phyloP scores from a whole-genome alignment of 176 grass and related monocot genomes.

The Rhynchospora pubera region DNA sequence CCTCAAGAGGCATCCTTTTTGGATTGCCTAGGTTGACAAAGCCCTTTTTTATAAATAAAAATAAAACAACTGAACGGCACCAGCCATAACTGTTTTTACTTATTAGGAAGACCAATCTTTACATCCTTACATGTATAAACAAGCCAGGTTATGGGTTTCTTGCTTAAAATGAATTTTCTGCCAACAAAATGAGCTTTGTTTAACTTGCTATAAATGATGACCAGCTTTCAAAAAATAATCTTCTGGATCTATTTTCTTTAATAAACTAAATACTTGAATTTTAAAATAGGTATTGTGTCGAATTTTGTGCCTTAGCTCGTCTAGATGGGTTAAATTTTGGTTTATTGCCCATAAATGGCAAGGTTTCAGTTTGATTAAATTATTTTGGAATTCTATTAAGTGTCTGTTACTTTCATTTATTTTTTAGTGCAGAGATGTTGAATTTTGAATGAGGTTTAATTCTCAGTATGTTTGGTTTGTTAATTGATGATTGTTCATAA shows the following conservation, averaged over 20 bases:
- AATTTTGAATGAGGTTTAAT: not conserved
- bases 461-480: not conserved
- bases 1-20: not conserved
- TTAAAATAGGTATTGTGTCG: not conserved
- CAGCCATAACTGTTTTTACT: not conserved
- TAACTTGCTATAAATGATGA: not conserved
- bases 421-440: not conserved
- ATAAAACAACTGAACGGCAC: not conserved
- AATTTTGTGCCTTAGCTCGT: not conserved
- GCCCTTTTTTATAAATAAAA: not conserved
- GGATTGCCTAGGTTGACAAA: not conserved
- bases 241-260: not conserved
- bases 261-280: not conserved
- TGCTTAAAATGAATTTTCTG: not conserved
- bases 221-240: not conserved
- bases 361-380: not conserved
- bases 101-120: not conserved
- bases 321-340: not conserved
- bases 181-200: not conserved
- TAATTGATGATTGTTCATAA: not conserved
- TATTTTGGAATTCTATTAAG: not conserved
- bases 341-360: not conserved
- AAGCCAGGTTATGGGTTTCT: not conserved
- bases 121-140: not conserved
- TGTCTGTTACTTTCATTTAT: not conserved